Evolutionary conservation across 2,329 filamentous ascomycete species (phyloP).

Genomic region (Blastomyces percursus): DNA sequence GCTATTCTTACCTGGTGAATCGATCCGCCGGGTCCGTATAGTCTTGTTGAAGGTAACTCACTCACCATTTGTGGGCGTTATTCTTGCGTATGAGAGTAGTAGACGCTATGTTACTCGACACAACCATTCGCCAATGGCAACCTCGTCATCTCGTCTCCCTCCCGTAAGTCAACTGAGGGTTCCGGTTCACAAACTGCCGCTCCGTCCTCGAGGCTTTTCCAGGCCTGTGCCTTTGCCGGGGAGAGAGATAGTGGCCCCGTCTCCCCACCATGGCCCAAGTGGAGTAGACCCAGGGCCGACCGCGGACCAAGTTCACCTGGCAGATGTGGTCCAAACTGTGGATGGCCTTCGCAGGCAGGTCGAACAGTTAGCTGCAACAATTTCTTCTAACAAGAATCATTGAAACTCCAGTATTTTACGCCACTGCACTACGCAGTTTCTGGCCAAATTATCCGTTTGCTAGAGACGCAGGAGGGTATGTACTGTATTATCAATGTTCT

Average conservation of each 20-base stretch:
- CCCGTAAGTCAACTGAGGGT: conserved; percentile 17
- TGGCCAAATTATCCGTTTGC: neutral
- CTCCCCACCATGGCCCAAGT: neutral
- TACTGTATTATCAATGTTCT: neutral
- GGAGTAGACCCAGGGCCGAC: conserved; percentile 11
- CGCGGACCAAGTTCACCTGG: conserved; percentile 19
- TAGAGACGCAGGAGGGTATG: neutral
- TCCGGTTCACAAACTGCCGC: conserved; percentile 17
- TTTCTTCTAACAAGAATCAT: conserved; percentile 12
- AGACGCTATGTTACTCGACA: conserved; percentile 20
- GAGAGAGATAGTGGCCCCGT: neutral
- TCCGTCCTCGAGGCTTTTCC: conserved; percentile 15
- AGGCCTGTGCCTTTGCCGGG: conserved; percentile 8
- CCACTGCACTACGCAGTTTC: neutral
- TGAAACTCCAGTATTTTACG: neutral
- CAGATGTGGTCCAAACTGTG: conserved; percentile 26
- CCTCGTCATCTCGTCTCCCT: conserved; percentile 14
- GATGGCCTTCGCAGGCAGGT: conserved; percentile 27
- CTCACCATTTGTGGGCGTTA: conserved; percentile 46
- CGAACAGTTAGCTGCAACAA: conserved; percentile 23
- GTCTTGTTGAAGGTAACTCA: conserved; percentile 49
- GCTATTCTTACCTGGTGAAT: conserved; percentile 45
- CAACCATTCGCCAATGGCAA: conserved; percentile 18
- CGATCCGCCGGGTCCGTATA: conserved; percentile 46
- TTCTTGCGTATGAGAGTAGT: conserved; percentile 44